Evolutionary conservation across 495 filamentous ascomycete genomes (phyloP).

Genomic region (Neohortaea acidophila): DNA sequence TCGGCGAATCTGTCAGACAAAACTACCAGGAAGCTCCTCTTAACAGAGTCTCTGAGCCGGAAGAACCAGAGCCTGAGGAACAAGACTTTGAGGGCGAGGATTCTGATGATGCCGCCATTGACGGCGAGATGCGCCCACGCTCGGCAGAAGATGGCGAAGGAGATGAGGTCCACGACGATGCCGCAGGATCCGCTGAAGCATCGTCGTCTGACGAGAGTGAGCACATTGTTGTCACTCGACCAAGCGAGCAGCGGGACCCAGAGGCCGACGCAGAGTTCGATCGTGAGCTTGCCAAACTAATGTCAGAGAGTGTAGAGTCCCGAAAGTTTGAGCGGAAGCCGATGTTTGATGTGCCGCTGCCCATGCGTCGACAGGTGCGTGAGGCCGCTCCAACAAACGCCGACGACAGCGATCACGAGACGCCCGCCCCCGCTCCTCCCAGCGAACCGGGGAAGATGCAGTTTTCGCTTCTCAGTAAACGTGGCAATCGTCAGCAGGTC

Average conservation of each 20-base stretch:
- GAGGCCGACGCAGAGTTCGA: conserved; percentile 95
- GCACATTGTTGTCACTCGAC: conserved; percentile 73
- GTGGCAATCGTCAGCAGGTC: conserved; percentile 87
- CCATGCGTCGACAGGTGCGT: conserved; percentile 60
- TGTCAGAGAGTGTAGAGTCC: conserved; percentile 89
- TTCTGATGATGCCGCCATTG: conserved; percentile 41
- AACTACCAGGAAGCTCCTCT: conserved; percentile 67
- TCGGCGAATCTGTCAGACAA: conserved; percentile 73
- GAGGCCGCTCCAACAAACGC: conserved; percentile 27
- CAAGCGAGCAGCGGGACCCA: conserved; percentile 82
- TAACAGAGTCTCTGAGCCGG: conserved; percentile 39
- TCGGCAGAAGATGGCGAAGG: conserved; percentile 15
- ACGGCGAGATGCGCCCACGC: conserved; percentile 35
- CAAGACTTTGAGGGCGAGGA: conserved; percentile 36
- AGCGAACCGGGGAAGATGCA: conserved; percentile 55
- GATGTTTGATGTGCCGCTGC: conserved; percentile 83
- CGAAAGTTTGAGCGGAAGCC: conserved; percentile 88
- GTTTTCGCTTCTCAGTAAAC: conserved; percentile 90
- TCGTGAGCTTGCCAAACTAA: conserved; percentile 95
- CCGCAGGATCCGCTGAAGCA: conserved; percentile 34
- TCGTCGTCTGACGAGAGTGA: conserved; percentile 46
- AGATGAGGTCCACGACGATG: conserved; percentile 19
- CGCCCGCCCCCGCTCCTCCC: conserved; percentile 24
- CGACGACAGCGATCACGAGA: conserved; percentile 34
- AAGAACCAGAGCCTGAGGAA: conserved; percentile 43